Conservation (phyloP, 352 stramenopile species). For the Phytophthora capsici region DNA sequence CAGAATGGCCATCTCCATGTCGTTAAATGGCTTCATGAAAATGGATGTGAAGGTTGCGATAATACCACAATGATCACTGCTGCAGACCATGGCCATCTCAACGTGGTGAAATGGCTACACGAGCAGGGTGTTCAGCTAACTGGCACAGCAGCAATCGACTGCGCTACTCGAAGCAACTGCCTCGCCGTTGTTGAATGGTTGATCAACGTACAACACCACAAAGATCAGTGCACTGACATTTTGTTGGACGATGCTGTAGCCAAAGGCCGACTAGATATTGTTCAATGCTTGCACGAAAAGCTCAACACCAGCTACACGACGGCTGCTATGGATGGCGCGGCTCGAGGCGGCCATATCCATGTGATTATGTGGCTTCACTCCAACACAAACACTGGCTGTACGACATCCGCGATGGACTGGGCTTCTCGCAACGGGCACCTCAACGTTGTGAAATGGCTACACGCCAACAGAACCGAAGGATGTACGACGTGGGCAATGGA, state of each 20-base stretch:
- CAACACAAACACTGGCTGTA: conserved; percentile 22
- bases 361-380: conserved; percentile 28
- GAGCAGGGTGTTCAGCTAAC: conserved; percentile 9
- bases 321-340: conserved; percentile 17
- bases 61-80: conserved; percentile 7
- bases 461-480: conserved; percentile 16
- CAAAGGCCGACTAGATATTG: conserved; percentile 8
- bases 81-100: conserved; percentile 21
- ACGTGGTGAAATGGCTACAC: conserved; percentile 24
- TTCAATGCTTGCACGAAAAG: conserved; percentile 13
- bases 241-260: conserved; percentile 15
- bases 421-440: conserved; percentile 15
- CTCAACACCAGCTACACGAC: conserved; percentile 2
- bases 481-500: conserved; percentile 30
- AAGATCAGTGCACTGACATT: background rate
- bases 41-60: conserved; percentile 24
- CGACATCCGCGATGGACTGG: conserved; percentile 18
- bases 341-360: conserved; percentile 15
- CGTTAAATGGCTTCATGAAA: conserved; percentile 25
- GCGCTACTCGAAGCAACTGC: conserved; percentile 16
- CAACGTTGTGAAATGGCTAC: conserved; percentile 21
- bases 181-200: conserved; percentile 27
- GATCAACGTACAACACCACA: background rate
- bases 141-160: conserved; percentile 10
- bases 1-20: conserved; percentile 25